phyloP scores from a whole-genome alignment of 2,329 filamentous ascomycete species.

The Lachnellula subtilissima region DNA sequence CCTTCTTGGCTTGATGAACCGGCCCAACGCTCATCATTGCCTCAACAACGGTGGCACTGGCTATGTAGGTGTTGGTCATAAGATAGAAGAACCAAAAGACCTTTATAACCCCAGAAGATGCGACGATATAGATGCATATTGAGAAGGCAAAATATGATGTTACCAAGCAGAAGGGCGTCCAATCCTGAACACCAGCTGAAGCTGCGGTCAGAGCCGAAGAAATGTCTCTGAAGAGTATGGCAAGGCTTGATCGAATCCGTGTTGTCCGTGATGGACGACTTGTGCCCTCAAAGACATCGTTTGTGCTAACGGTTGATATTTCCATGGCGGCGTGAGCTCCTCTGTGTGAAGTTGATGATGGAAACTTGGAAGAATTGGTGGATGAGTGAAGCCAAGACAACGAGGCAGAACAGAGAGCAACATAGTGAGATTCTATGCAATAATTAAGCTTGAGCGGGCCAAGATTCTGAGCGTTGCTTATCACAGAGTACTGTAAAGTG shows the following conservation, averaged over 20 bases:
- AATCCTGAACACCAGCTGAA: conserved; percentile 30
- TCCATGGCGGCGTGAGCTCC: not conserved
- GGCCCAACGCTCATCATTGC: conserved; percentile 37
- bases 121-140: conserved; percentile 38
- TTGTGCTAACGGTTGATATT: not conserved
- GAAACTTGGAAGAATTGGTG: not conserved
- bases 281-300: not conserved
- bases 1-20: conserved; percentile 33
- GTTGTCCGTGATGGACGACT: not conserved
- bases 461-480: not conserved
- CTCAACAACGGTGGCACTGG: conserved; percentile 38
- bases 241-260: not conserved
- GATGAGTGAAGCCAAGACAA: not conserved
- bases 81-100: conserved; percentile 43
- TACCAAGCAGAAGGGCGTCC: conserved; percentile 39
- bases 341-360: not conserved
- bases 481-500: no score
- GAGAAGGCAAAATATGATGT: conserved; percentile 39
- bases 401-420: no score
- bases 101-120: conserved; percentile 32
- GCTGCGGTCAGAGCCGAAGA: not conserved
- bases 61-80: conserved; percentile 41
- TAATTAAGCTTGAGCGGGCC: not conserved
- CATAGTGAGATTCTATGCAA: not conserved
- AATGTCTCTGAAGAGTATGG: not conserved